phyloP scores from a whole-genome alignment of 2,329 filamentous ascomycete species.

The Fusarium sp. region DNA sequence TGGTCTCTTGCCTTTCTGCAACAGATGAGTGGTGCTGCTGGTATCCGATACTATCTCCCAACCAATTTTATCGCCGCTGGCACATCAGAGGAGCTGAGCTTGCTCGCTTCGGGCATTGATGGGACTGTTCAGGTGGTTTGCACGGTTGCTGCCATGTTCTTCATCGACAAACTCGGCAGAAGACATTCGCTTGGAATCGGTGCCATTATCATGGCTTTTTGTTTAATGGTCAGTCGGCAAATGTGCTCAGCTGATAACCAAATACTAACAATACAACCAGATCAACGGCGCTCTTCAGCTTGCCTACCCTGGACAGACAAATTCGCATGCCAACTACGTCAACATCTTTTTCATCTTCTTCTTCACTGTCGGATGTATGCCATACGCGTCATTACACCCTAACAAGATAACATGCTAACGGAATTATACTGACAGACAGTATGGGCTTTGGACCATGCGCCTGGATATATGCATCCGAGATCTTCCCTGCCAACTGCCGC shows the following conservation, averaged over 20 bases:
- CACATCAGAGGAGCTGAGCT: slow-evolving; percentile 19
- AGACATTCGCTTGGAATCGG: slow-evolving; percentile 22
- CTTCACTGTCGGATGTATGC: slow-evolving; percentile 25
- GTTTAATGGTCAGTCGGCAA: slow-evolving; percentile 19
- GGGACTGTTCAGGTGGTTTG: slow-evolving; percentile 26
- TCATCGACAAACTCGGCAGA: slow-evolving; percentile 28
- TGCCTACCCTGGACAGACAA: slow-evolving; percentile 22
- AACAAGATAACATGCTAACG: neutral
- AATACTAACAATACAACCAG: neutral
- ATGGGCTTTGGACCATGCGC: slow-evolving; percentile 28
- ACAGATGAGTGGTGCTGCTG: slow-evolving; percentile 27
- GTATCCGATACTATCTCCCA: slow-evolving; percentile 23
- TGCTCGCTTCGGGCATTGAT: slow-evolving; percentile 23
- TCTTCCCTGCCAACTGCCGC: slow-evolving; percentile 28
- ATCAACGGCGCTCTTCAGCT: slow-evolving; percentile 24
- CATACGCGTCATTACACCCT: rapidly evolving
- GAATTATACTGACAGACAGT: slow-evolving; percentile 1
- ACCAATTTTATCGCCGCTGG: slow-evolving; percentile 27
- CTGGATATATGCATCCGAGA: slow-evolving; percentile 30
- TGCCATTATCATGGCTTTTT: slow-evolving; percentile 29
- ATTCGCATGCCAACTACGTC: slow-evolving; percentile 21
- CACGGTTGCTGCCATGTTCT: slow-evolving; percentile 34
- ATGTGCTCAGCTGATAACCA: too few relatives aligned
- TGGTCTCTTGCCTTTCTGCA: slow-evolving; percentile 23
- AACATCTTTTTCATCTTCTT: slow-evolving; percentile 35